phyloP scores from a whole-genome alignment of 257 asterid genomes.

The Capsicum baccatum region DNA sequence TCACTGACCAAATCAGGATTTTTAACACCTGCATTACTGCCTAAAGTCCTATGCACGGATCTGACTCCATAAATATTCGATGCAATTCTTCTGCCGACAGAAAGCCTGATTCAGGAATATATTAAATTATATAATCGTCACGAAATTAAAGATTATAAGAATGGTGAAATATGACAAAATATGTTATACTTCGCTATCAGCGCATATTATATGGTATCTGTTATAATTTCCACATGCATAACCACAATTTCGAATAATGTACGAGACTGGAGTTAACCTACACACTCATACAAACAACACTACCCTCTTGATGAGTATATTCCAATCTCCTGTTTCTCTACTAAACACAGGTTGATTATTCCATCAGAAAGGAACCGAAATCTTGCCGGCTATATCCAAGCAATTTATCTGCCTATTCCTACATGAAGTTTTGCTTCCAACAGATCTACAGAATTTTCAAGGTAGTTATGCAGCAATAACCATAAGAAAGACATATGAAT shows the following conservation, averaged over 20 bases:
- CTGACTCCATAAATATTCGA: conserved; percentile 40
- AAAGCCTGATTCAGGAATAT: conserved; percentile 42
- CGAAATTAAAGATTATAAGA: not conserved
- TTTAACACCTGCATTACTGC: conserved; percentile 50
- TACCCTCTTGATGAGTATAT: not conserved
- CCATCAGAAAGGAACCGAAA: conserved; percentile 19
- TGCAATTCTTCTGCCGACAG: conserved; percentile 51
- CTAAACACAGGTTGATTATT: not conserved
- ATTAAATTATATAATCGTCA: not conserved
- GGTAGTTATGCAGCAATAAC: not conserved
- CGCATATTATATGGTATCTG: not conserved
- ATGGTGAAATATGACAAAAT: not conserved
- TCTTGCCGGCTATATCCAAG: not conserved
- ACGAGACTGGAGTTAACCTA: not conserved
- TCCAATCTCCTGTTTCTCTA: not conserved
- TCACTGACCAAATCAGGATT: conserved; percentile 41
- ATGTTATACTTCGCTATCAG: not conserved
- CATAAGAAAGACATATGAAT: not conserved
- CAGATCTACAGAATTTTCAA: not conserved
- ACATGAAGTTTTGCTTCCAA: not conserved
- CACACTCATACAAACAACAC: not conserved
- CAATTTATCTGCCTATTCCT: conserved; percentile 14
- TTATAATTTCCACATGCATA: not conserved
- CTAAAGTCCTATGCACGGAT: conserved; percentile 53
- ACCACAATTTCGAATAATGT: not conserved